Evolutionary conservation across 352 stramenopile species (phyloP).

Genomic region (Pythium guiyangense): DNA sequence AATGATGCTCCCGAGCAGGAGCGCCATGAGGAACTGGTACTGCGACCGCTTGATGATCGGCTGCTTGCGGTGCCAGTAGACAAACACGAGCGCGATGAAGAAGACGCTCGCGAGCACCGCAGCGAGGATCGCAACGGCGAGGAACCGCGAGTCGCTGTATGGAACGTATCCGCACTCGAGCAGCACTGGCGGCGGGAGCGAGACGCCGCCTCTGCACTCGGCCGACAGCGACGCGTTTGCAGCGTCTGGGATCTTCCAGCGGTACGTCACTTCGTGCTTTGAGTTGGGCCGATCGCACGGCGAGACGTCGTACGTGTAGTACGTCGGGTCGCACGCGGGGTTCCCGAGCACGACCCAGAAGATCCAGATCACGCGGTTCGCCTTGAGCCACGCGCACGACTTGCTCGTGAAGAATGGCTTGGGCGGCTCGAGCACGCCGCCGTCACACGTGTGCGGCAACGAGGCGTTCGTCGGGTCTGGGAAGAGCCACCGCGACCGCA

Average conservation of each 20-base stretch:
- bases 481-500: constrained; percentile 28
- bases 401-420: constrained; percentile 25
- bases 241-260: constrained; percentile 26
- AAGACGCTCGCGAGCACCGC: constrained; percentile 20
- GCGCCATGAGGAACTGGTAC: constrained; percentile 50
- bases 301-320: constrained; percentile 37
- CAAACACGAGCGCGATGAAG: constrained; percentile 22
- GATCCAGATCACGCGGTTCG: constrained; percentile 28
- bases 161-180: constrained; percentile 46
- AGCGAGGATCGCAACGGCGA: constrained; percentile 15
- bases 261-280: constrained; percentile 19
- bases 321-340: constrained; percentile 29
- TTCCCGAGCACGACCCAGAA: constrained; percentile 18
- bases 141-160: constrained; percentile 18
- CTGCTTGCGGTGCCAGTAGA: constrained; percentile 26
- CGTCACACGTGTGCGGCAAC: constrained; percentile 39
- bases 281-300: constrained; percentile 19
- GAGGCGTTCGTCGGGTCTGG: constrained; percentile 27
- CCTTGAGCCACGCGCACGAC: constrained; percentile 32
- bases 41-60: constrained; percentile 67
- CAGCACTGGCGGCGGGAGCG: constrained; percentile 16
- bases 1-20: constrained; percentile 45
- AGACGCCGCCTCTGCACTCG: constrained; percentile 27
- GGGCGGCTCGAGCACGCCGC: constrained; percentile 18
- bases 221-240: constrained; percentile 21